Evolutionary conservation across 768 basidiomycete species (phyloP), one percentile per base, ranked within the genome.

Genomic region (Lentinus tigrinus): DNA sequence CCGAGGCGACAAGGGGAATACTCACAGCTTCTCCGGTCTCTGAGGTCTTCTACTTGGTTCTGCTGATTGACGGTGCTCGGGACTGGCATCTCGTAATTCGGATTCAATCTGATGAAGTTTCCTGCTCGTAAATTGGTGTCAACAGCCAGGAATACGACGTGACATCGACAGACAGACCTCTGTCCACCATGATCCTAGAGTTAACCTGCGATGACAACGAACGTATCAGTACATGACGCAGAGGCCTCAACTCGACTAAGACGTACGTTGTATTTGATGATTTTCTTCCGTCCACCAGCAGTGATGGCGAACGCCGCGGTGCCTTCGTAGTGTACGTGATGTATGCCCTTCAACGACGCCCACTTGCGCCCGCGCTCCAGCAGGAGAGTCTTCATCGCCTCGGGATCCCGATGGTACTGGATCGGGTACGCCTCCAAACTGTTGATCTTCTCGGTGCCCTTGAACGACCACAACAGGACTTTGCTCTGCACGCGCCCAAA

Each of bases 121-220:
- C 73, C 77, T 75, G 54, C 21, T n/a, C 7, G 13, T 3, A 3
- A 2, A 11, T 34, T 50, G 31, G 2, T 2, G 13, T 19, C 16
- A 14, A 3, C 54, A 54, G 34, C 24, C 14, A 21, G 56, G n/a
- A n/a, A n/a, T n/a, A 50, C n/a, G 28, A 28, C 37, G 10, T 10
- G 27, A 27, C 46, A 23, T 62, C 13, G 21, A 9, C 0, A 21
- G 13, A 24, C 19, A 23, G 23, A 80, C 78, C 73, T 65, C 82
- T 70, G 63, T 87, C 85, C 38, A 87, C 71, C 83, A 87, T 85
- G 54, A 86, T 78, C n/a, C 85, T 73, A 47, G 83, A 78, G 44
- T 75, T 77, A 38, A 85, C 76, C 84, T 85, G 56, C 11, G 9
- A n/a, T n/a, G 3, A 26, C 13, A 2, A 4, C 24, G 8, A 13